Evolutionary conservation across 352 stramenopile species (phyloP), one percentile per base, ranked within the genome.

Genomic region (Phytopythium helicoides): DNA sequence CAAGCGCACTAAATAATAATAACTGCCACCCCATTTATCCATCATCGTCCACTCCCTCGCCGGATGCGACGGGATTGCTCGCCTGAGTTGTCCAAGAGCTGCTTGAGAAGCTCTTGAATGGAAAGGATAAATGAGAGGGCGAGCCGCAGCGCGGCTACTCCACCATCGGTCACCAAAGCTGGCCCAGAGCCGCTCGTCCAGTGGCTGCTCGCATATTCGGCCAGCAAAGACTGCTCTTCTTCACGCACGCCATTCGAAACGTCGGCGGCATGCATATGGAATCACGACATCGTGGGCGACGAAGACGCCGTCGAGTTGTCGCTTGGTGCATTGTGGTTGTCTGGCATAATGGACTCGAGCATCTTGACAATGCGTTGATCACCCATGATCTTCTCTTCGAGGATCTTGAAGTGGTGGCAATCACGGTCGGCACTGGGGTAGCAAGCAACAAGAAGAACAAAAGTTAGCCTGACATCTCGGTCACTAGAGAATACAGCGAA

Each of bases 381-480:
- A 21, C 56, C 71, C 37, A 85, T 52, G 39, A 74, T 68, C 52
- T 68, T 76, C 55, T 87, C 60, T 33, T 82, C 71, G 33, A 91
- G 33, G 53, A 91, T 71, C 47, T 89, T 63, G 44, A 87, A 91
- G 52, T 91, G 81, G 47, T 91, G 81, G 55, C 81, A 91, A 50
- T 91, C 77, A 0, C 81, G 77, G 46, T 91, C 77, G 18, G 81
- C 74, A 71, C 79, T 89, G 46, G 18, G 65, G 14, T 8, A 52
- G 33, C n/a, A 14, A 57, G 18, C 56, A 23, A 10, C 37, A 45
- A 15, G 38, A 10, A 51, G 10, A 47, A 54, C 5, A 44, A 48
- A 31, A 10, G 16, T 46, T 31, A 56, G 23, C 40, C 52, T 10
- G 9, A 53, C n/a, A 18, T 6, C 12, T 3, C 25, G 3, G 16